Percentiles rank a stretch among this genome's conserved stretches.
phyloP scores from a whole-genome alignment of 1,139 yeast genomes.

The Scheffersomyces segobiensis region DNA sequence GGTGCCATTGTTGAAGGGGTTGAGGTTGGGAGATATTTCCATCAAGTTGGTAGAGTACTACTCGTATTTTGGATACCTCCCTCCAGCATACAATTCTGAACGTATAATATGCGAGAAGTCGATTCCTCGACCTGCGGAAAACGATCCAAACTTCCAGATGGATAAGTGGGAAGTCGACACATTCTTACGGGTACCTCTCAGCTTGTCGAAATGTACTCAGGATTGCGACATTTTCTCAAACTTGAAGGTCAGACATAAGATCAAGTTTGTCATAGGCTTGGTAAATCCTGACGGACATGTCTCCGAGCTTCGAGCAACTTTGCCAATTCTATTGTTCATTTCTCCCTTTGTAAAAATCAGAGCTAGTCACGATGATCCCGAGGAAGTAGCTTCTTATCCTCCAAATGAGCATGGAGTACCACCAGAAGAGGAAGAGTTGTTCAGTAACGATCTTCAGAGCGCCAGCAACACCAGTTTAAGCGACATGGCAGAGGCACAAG shows the following conservation, averaged over 20 bases:
- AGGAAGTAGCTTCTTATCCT: background rate
- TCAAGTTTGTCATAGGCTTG: conserved; percentile 64
- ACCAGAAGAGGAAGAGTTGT: conserved; percentile 34
- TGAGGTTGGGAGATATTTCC: conserved; percentile 69
- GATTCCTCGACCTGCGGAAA: conserved; percentile 34
- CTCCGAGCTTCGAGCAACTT: conserved; percentile 73
- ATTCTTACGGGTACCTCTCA: conserved; percentile 63
- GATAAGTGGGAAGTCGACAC: conserved; percentile 82
- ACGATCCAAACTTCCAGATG: conserved; percentile 43
- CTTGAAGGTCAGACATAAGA: conserved; percentile 69
- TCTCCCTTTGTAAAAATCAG: conserved; percentile 80
- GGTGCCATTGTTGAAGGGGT: conserved; percentile 81
- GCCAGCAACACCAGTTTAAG: conserved; percentile 32
- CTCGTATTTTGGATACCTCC: conserved; percentile 59
- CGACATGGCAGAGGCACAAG: conserved; percentile 16
- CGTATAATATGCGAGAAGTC: conserved; percentile 47
- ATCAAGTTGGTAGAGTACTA: conserved; percentile 68
- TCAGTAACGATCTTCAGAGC: conserved; percentile 27
- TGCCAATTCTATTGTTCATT: conserved; percentile 67
- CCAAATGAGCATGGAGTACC: conserved; percentile 5
- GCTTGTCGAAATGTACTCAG: conserved; percentile 75
- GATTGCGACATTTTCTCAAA: conserved; percentile 69
- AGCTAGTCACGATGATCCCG: conserved; percentile 40
- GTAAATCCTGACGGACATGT: conserved; percentile 74
- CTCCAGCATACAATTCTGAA: conserved; percentile 60